These are phyloP conservation scores for Apiospora hydei DNA, from an alignment of 2,329 filamentous ascomycete species.

Conservation along the genomic window DNA sequence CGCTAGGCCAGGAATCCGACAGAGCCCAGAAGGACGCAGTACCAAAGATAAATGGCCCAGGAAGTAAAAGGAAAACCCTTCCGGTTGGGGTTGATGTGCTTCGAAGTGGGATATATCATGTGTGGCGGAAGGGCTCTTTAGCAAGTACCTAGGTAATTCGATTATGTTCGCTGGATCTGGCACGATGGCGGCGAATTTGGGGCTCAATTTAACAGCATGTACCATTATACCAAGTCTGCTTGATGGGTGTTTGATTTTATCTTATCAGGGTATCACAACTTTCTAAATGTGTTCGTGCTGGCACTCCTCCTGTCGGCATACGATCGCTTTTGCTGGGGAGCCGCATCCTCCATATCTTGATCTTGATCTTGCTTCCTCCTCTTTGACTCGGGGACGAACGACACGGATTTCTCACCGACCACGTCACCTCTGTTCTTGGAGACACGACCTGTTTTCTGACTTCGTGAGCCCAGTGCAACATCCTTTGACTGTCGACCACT, in stretches of 20 bases:
- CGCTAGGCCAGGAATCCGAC: conserved; percentile 37
- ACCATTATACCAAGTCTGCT: neutral
- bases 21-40: conserved; percentile 20
- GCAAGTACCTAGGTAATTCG: neutral
- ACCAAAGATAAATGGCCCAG: conserved; percentile 36
- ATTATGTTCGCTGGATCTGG: neutral
- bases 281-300: conserved; percentile 74
- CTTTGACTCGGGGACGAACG: conserved; percentile 71
- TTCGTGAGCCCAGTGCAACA: conserved; percentile 62
- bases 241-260: conserved; percentile 28
- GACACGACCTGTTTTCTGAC: conserved; percentile 56
- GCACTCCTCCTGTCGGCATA: conserved; percentile 74
- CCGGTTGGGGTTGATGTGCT: neutral
- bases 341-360: conserved; percentile 32
- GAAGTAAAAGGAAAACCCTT: conserved; percentile 31
- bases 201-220: neutral
- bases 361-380: conserved; percentile 50
- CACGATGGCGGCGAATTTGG: neutral
- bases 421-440: conserved; percentile 57
- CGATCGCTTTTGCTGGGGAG: conserved; percentile 38
- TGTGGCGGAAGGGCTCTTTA: neutral
- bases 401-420: conserved; percentile 71
- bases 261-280: conserved; percentile 61
- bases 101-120: neutral
- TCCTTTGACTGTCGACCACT: conserved; percentile 64